Evolutionary conservation across 225 moss, liverwort and hornwort species (phyloP).

Genomic region (Anthoceros angustus): DNA sequence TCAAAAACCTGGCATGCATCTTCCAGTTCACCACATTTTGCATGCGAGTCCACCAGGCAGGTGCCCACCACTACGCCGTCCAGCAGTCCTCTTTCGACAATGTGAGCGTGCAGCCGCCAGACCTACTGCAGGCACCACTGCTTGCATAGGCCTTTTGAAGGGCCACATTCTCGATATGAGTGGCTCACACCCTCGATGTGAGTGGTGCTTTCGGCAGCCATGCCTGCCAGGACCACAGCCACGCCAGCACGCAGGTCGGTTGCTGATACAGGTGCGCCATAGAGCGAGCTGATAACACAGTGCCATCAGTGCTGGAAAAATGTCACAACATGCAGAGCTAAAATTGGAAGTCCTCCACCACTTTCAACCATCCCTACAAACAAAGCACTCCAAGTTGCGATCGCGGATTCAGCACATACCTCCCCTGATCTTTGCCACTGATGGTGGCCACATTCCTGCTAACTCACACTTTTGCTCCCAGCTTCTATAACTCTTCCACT

Average conservation of each 20-base stretch:
- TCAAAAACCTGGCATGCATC: no score
- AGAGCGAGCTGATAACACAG: conserved; percentile 36
- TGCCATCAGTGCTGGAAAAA: no score
- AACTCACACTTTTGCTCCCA: conserved; percentile 65
- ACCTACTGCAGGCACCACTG: no score
- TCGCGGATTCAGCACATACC: conserved; percentile 19
- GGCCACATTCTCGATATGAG: no score
- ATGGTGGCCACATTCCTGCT: conserved; percentile 56
- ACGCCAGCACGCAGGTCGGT: conserved; percentile 91
- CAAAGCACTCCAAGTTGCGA: neutral
- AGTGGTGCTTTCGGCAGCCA: conserved; percentile 80
- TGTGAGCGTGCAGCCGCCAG: no score
- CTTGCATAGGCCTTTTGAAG: no score
- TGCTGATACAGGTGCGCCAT: conserved; percentile 63
- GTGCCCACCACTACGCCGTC: no score
- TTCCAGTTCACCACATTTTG: no score
- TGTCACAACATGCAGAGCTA: no score
- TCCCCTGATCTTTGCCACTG: conserved; percentile 50
- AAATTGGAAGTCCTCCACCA: neutral
- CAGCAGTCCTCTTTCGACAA: no score
- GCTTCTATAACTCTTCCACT: conserved; percentile 85
- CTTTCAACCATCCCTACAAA: neutral
- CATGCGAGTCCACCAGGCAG: no score
- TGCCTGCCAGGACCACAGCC: conserved; percentile 87
- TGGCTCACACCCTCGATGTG: conserved; percentile 49